Evolutionary conservation across 495 filamentous ascomycete species (phyloP), one percentile per base, ranked within the genome.

Genomic region (Glonium stellatum): DNA sequence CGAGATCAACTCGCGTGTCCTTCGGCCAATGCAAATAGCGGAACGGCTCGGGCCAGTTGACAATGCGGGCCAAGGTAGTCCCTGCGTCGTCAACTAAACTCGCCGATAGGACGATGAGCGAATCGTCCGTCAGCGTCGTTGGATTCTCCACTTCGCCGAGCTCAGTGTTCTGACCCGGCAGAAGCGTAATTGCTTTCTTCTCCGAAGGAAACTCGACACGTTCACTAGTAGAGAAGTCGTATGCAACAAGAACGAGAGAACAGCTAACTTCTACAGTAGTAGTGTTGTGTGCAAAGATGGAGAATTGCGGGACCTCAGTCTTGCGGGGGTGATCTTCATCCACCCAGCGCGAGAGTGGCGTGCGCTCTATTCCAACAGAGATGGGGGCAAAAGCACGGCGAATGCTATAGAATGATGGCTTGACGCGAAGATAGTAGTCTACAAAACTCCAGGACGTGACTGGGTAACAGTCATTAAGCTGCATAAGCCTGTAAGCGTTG

Each of bases 371-470:
- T 18, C 61, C 54, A 21, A 67, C 53, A 12, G 37, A 47, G 19
- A 67, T 25, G 4, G 57, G 61, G 15, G 48, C 34, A 57, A 67
- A 36, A 1, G 48, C 57, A 6, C 65, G 51, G 39, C 55, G 59
- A 39, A 67, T 67, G 5, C 53, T 55, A 31, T 67, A 67, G 34
- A 61, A 67, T 5, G 65, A 53, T 0, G 61, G 65, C 34, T 67
- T 67, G 5, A 54, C 53, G 6, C 55, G 18, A 4, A 56, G 23
- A 35, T 61, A 61, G 54, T 67, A 63, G 25, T 66, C 64, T 5
- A 66, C 52, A 0, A 66, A 53, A 15, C 59, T 76, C 90, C 90
- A 66, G 8, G 53, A 60, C 44, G 57, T 60, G 1, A 55, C 60
- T 1, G 64, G 64, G 59, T 60, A 66, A 37, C 55, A 66, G 27